Evolutionary conservation across 2,329 filamentous ascomycete species (phyloP), one percentile per base, ranked within the genome.

Genomic region (Ascochyta lentis): DNA sequence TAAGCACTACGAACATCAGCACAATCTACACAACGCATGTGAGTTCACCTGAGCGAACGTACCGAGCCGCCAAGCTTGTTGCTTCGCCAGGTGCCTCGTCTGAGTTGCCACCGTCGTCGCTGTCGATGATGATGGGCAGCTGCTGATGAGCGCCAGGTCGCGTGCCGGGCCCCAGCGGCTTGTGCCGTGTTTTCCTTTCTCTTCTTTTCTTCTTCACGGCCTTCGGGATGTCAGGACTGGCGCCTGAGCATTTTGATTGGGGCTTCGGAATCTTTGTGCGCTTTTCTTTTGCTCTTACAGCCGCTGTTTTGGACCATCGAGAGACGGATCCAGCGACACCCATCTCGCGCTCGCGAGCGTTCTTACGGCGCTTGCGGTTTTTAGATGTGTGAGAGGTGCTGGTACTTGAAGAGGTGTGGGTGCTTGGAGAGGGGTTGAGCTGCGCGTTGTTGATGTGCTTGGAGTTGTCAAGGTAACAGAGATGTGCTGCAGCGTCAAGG

Each of bases 61-160:
- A 29, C 40, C 26, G 23, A 26, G 23, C 8, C 3, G 15, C 40
- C 22, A 16, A 2, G 24, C 40, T 23, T 23, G 16, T 26, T 24
- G 16, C 24, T 13, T 5, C 46, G 42, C 6, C n/a, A 3, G 9
- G 5, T 8, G 10, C 27, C 22, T 35, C 22, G 13, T 47, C 39
- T 13, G 6, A 24, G 33, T 27, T 39, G 9, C 12, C 23, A 3
- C 40, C 39, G 2, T 54, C 51, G 9, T 46, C 45, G 39, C 59
- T 59, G n/a, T 59, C 54, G 27, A 65, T 58, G 2, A 39, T 52
- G 22, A 65, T 65, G 10, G 62, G 62, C 1, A 34, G 12, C 0
- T 53, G 12, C 9, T 43, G 27, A 1, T 44, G 51, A n/a, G 54
- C 33, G 22, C 59, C 59, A 4, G 54, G 24, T 4, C 33, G 48